Evolutionary conservation across 2,329 filamentous ascomycete genomes (phyloP).

Genomic region (Tolypocladium cylindrosporum): DNA sequence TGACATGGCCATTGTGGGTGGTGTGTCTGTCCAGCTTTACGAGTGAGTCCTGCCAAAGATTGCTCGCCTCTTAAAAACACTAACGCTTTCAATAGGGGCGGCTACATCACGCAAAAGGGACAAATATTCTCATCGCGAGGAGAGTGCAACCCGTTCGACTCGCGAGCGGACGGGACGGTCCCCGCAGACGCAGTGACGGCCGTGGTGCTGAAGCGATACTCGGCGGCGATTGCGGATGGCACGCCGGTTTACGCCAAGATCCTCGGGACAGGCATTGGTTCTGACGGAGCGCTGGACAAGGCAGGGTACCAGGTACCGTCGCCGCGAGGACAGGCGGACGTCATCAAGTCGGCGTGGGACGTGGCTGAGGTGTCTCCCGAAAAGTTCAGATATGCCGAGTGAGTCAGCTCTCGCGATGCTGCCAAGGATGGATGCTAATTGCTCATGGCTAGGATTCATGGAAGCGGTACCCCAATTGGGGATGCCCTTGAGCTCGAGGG

Average conservation of each 20-base stretch:
- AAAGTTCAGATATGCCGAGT: conserved; percentile 4
- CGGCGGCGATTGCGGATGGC: not conserved
- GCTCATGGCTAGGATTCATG: conserved; percentile 1
- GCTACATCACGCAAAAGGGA: conserved; percentile 4
- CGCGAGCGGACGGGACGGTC: conserved; percentile 4
- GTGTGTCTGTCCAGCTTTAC: conserved; percentile 5
- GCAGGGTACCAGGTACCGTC: conserved; percentile 7
- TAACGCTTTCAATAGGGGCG: not conserved
- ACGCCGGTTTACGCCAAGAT: conserved; percentile 5
- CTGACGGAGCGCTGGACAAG: conserved; percentile 5
- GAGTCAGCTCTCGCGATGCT: not conserved
- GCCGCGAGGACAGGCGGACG: conserved; percentile 5
- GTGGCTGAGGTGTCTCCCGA: conserved; percentile 1
- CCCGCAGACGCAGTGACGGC: conserved; percentile 3
- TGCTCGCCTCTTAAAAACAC: not conserved
- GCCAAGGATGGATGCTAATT: not conserved
- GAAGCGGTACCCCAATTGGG: conserved; percentile 7
- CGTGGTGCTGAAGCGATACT: conserved; percentile 3
- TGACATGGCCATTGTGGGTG: conserved; percentile 4
- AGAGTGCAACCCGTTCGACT: conserved; percentile 6
- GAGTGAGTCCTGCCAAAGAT: not conserved
- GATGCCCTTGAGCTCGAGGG: conserved; percentile 7
- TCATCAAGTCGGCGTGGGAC: conserved; percentile 5
- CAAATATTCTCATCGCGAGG: conserved; percentile 4
- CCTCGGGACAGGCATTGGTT: conserved; percentile 4